These are phyloP conservation scores for Spergularia bocconei DNA, from an alignment of 148 eudicot genomes.

Conservation along the genomic window DNA sequence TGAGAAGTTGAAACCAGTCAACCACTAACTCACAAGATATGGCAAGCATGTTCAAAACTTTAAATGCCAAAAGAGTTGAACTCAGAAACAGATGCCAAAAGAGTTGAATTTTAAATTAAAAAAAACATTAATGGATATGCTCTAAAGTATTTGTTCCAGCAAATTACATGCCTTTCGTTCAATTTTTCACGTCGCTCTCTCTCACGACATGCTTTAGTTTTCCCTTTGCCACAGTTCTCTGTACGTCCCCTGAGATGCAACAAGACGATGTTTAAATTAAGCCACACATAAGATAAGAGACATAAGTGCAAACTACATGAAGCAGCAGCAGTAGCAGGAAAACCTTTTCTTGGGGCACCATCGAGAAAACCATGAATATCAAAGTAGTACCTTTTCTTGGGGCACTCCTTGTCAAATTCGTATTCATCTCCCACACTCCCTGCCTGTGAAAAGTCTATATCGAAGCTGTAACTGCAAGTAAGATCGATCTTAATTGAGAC, in stretches of 20 bases:
- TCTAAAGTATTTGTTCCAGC: neutral
- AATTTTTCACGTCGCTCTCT: conserved; percentile 69
- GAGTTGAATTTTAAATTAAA: neutral
- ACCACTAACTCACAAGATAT: neutral
- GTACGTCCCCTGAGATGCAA: conserved; percentile 51
- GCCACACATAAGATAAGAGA: neutral
- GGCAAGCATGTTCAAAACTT: no score
- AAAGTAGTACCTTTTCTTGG: conserved; percentile 48
- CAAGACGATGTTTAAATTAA: conserved; percentile 5
- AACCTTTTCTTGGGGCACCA: conserved; percentile 57
- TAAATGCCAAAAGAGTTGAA: neutral
- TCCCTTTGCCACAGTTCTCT: conserved; percentile 42
- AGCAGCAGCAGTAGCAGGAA: neutral
- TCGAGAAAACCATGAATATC: neutral
- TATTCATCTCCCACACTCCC: conserved; percentile 29
- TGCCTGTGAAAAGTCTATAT: conserved; percentile 48
- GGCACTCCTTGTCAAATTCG: conserved; percentile 43
- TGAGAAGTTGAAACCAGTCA: neutral
- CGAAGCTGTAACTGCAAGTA: conserved; percentile 39
- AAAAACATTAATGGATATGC: no score
- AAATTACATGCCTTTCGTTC: conserved; percentile 63
- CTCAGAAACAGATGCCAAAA: neutral
- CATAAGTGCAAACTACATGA: neutral
- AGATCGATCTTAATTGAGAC: neutral
- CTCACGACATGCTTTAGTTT: conserved; percentile 82